Base-by-base conservation (phyloP, 176 grass and related monocot species). In the Paspalum vaginatum region DNA sequence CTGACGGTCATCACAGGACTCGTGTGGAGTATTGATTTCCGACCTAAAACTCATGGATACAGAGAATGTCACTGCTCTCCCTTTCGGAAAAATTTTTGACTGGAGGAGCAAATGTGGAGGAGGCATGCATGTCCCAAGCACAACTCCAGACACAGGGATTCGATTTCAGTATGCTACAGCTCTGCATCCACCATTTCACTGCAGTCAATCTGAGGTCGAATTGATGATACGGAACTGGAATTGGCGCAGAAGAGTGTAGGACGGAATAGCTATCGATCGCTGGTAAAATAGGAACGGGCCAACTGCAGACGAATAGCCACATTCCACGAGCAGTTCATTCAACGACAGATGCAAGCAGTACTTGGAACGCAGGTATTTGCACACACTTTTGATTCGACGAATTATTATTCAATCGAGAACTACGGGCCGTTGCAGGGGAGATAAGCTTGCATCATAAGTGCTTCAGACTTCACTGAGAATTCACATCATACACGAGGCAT, bases 1-100 rank as follows among this genome's bases (percentile, higher is more conserved):
- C n/a, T n/a, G n/a, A 22, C 1, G 8, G 72, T 77, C 85, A 82
- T 77, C 85, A 82, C 79, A 87, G 6, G 64, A 5, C 55, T 26
- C 79, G 72, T 56, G 79, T 2, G 44, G 6, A 63, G 72, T 54
- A 82, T 77, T 82, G 22, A 77, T 70, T 78, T 49, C 58, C 50
- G 11, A n/a, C 1, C 50, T 15, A 68, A 67, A 56, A 58, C 2
- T 39, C 44, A 66, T 61, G 51, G 40, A 79, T 39, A 7, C 58
- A 65, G 60, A 52, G 60, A 78, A 78, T 65, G 37, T 50, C 2
- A 27, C 65, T 87, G 47, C 73, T 61, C 9, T 47, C 10, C 64
- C 42, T 42, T 8, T n/a, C n/a, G 6, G 63, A 39, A 67, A 67
- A 67, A 20, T 43, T 32, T 21, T 67, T 20, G 41, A 25, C 11